phyloP scores from a whole-genome alignment of 164 flowering plant genomes.

The Chimonanthus salicifolius region DNA sequence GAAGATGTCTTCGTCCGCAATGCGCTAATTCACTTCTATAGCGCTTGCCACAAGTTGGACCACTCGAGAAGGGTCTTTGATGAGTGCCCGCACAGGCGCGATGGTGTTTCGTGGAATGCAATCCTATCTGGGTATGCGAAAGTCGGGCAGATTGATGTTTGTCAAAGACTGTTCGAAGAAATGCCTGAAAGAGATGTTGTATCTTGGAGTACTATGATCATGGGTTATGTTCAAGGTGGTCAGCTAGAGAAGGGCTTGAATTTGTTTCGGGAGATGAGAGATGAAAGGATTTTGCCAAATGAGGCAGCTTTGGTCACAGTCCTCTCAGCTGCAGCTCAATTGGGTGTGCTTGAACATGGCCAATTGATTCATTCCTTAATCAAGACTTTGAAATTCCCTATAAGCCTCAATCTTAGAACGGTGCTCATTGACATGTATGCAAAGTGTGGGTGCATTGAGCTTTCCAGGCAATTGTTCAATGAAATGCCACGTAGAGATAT shows the following conservation, averaged over 20 bases:
- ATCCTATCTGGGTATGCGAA: slow-evolving; percentile 32
- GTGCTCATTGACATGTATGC: slow-evolving; percentile 73
- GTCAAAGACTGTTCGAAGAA: slow-evolving; percentile 37
- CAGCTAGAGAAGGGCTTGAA: slow-evolving; percentile 32
- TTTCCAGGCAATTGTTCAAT: slow-evolving; percentile 28
- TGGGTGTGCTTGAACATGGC: slow-evolving; percentile 48
- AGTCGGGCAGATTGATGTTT: slow-evolving; percentile 26
- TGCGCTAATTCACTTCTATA: slow-evolving; percentile 40
- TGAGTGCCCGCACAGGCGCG: slow-evolving; percentile 27
- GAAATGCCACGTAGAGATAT: slow-evolving; percentile 29
- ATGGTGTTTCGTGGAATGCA: slow-evolving; percentile 49
- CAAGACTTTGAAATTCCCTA: slow-evolving; percentile 20
- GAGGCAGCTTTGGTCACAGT: slow-evolving; percentile 39
- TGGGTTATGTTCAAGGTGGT: slow-evolving; percentile 42
- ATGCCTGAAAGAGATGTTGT: slow-evolving; percentile 42
- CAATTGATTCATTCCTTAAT: slow-evolving; percentile 25
- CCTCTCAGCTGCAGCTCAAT: slow-evolving; percentile 43
- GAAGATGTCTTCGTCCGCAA: slow-evolving; percentile 35
- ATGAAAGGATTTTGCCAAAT: slow-evolving; percentile 24
- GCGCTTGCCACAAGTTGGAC: slow-evolving; percentile 19
- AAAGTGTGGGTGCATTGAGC: slow-evolving; percentile 65
- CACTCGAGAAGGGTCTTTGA: slow-evolving; percentile 32
- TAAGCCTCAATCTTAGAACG: slow-evolving; percentile 28
- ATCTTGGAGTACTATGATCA: slow-evolving; percentile 45
- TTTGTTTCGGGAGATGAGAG: slow-evolving; percentile 33